Evolutionary conservation across 2,329 filamentous ascomycete species (phyloP).

Genomic region (Myriosclerotinia curreyana): DNA sequence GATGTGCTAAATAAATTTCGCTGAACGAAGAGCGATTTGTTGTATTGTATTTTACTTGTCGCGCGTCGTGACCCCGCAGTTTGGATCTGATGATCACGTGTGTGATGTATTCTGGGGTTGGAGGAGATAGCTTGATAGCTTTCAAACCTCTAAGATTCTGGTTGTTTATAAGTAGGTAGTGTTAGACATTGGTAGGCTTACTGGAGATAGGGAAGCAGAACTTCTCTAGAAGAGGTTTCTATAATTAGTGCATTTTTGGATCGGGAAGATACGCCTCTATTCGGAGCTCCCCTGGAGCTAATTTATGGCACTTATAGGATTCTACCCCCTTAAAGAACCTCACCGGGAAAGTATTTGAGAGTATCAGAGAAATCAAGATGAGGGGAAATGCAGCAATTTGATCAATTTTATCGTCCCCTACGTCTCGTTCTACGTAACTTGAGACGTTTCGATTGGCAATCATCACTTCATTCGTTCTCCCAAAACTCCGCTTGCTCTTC

Average conservation of each 20-base stretch:
- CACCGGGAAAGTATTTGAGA: no score
- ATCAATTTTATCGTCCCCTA: constrained; percentile 19
- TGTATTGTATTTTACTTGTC: no score
- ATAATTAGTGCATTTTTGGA: not conserved
- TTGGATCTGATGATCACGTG: not conserved
- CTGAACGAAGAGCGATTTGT: not conserved
- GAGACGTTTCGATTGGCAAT: constrained; percentile 13
- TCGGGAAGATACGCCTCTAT: no score
- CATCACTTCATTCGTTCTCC: constrained; percentile 12
- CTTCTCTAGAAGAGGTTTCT: no score
- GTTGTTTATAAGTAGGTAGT: no score
- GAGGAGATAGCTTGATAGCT: not conserved
- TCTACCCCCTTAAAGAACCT: no score
- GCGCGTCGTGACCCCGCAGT: constrained; percentile 6
- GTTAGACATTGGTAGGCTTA: no score
- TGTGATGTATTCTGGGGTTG: accelerated
- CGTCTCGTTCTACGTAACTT: constrained; percentile 1
- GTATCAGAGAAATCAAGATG: not conserved
- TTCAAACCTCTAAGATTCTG: no score
- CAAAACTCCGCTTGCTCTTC: constrained; percentile 17
- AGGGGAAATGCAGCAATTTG: constrained; percentile 8
- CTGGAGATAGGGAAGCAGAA: no score
- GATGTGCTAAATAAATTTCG: not conserved
- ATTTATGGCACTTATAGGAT: no score
- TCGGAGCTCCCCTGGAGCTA: no score